Evolutionary conservation across 2,329 filamentous ascomycete species (phyloP).

Genomic region (Verticillium tricorpus): DNA sequence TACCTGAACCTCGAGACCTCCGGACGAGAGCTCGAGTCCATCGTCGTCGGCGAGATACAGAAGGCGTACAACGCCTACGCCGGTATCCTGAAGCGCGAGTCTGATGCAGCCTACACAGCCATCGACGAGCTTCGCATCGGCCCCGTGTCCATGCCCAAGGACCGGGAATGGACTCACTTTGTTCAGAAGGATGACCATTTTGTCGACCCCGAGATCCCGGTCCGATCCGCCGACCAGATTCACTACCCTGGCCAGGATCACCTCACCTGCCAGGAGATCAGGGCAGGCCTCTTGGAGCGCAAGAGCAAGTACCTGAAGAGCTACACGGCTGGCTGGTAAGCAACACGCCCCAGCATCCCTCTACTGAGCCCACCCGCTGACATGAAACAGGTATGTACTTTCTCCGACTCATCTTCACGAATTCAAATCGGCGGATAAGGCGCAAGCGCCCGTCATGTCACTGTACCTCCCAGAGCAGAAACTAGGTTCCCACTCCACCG

Average conservation of each 20-base stretch:
- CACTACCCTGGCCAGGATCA: slow-evolving; percentile 89
- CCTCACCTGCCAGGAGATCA: slow-evolving; percentile 74
- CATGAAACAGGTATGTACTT: slow-evolving; percentile 73
- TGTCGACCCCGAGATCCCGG: slow-evolving; percentile 75
- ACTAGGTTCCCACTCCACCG: slow-evolving; percentile 82
- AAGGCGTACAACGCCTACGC: slow-evolving; percentile 96
- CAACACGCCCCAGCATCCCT: slow-evolving; percentile 9
- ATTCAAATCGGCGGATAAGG: slow-evolving; percentile 97
- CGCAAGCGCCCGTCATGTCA: slow-evolving; percentile 90
- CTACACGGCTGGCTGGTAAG: slow-evolving; percentile 90
- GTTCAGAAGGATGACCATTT: slow-evolving; percentile 79
- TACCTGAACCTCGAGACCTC: slow-evolving; percentile 93
- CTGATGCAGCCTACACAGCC: slow-evolving; percentile 72
- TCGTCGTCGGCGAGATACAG: slow-evolving; percentile 95
- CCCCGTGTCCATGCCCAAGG: slow-evolving; percentile 88
- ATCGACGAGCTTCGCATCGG: slow-evolving; percentile 79
- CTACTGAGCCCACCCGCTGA: not conserved
- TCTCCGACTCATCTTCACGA: slow-evolving; percentile 97
- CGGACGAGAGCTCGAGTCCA: slow-evolving; percentile 89
- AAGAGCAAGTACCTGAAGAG: slow-evolving; percentile 99
- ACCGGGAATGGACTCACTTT: slow-evolving; percentile 85
- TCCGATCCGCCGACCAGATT: slow-evolving; percentile 76
- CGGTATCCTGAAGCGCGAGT: slow-evolving; percentile 85
- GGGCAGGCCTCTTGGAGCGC: slow-evolving; percentile 86
- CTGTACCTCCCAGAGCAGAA: slow-evolving; percentile 93